Conservation (phyloP, 192 early-diverging fungal genomes). For the Chytriomyces hyalinus region DNA sequence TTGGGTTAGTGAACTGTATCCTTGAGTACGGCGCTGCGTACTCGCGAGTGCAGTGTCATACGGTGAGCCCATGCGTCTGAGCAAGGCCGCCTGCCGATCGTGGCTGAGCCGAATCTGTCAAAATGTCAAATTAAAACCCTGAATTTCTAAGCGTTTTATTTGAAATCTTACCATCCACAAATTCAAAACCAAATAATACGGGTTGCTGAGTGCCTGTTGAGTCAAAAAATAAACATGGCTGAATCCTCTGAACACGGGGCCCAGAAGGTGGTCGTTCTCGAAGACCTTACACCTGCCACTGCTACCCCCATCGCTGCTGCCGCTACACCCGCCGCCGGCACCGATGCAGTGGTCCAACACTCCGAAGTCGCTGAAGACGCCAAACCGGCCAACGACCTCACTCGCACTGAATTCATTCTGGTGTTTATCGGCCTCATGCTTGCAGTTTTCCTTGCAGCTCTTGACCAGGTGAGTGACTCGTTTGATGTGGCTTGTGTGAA, state of each 20-base stretch:
- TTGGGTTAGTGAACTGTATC: too few relatives aligned
- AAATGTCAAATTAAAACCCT: too few relatives aligned
- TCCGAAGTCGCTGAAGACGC: neutral
- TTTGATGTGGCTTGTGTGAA: neutral
- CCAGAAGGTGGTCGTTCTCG: neutral
- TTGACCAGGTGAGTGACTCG: conserved; percentile 33
- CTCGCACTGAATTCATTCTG: neutral
- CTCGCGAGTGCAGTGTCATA: too few relatives aligned
- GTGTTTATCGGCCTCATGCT: conserved; percentile 23
- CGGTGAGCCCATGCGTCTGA: too few relatives aligned
- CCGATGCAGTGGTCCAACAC: neutral
- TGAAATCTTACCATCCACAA: neutral
- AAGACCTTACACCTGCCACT: neutral
- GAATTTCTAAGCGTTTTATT: too few relatives aligned
- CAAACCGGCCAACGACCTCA: neutral
- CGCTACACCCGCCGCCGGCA: neutral
- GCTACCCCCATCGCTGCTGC: neutral
- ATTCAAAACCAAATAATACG: neutral
- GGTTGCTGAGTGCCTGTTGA: neutral
- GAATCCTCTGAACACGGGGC: neutral
- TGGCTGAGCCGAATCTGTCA: too few relatives aligned
- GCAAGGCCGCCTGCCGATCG: too few relatives aligned
- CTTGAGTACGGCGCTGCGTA: too few relatives aligned
- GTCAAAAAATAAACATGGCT: neutral
- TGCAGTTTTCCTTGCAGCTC: conserved; percentile 48